A percentile compares a stretch with the other conserved stretches of the same genome.
Conservation (phyloP, 192 early-diverging fungal species). For the Lobosporangium transversale region DNA sequence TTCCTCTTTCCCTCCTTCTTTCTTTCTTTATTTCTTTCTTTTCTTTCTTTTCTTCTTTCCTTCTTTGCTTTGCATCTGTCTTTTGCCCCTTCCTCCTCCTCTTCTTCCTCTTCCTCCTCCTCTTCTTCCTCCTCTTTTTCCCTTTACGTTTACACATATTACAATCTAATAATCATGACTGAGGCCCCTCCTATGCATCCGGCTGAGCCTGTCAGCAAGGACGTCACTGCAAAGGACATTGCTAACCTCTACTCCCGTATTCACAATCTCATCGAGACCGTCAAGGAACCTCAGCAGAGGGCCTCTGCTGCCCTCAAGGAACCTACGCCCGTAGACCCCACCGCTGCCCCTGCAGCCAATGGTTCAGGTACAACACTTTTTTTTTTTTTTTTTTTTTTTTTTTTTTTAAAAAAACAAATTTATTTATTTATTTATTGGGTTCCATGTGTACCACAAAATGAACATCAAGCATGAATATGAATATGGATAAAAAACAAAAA, state of each 20-base stretch:
- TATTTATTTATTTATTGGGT: too few relatives aligned
- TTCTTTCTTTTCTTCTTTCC: slow-evolving; percentile 1
- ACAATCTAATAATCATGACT: slow-evolving; percentile 10
- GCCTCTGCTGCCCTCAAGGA: slow-evolving; percentile 28
- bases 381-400: neutral
- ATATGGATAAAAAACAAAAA: too few relatives aligned
- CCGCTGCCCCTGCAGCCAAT: slow-evolving; percentile 8
- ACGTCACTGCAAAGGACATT: slow-evolving; percentile 61
- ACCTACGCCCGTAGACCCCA: slow-evolving; percentile 15
- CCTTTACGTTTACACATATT: neutral
- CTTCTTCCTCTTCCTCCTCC: neutral
- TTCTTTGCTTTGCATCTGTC: neutral
- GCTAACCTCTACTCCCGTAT: slow-evolving; percentile 60
- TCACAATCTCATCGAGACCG: slow-evolving; percentile 59
- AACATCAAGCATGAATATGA: too few relatives aligned
- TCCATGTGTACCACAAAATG: too few relatives aligned
- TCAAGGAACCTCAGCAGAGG: slow-evolving; percentile 55
- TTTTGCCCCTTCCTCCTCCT: neutral
- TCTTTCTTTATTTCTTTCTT: too few relatives aligned
- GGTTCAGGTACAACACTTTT: slow-evolving; percentile 7
- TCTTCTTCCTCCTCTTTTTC: neutral
- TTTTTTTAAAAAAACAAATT: too few relatives aligned
- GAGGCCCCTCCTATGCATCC: slow-evolving; percentile 35
- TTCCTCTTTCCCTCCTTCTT: neutral
- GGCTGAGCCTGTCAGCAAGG: slow-evolving; percentile 42